Evolutionary conservation across 768 basidiomycete species (phyloP).

Genomic region (Pisolithus marmoratus): DNA sequence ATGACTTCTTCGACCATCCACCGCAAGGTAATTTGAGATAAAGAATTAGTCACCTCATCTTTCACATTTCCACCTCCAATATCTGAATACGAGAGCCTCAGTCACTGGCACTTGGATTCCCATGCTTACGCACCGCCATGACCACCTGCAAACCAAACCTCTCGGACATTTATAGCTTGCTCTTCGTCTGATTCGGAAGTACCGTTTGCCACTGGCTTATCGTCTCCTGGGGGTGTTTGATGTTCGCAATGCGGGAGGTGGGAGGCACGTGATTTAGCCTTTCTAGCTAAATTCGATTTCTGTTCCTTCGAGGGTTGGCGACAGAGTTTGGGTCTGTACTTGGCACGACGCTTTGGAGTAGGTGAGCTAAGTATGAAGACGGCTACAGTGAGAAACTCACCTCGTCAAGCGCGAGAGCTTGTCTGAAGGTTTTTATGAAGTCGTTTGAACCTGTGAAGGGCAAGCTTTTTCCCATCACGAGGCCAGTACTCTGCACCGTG

Average conservation of each 20-base stretch:
- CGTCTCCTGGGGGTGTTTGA: background rate
- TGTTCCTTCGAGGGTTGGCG: constrained; percentile 33
- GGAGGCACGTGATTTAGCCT: background rate
- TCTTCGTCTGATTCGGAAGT: background rate
- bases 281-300: background rate
- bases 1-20: constrained; percentile 78
- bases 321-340: constrained; percentile 58
- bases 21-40: constrained; percentile 58
- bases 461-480: constrained; percentile 50
- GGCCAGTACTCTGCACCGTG: constrained; percentile 72
- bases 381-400: constrained; percentile 29
- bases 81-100: constrained; percentile 34
- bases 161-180: constrained; percentile 47
- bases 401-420: constrained; percentile 76
- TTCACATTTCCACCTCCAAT: constrained; percentile 60
- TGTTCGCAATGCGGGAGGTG: background rate
- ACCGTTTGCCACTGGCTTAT: background rate
- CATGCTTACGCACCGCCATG: constrained; percentile 49
- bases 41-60: constrained; percentile 34
- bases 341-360: constrained; percentile 50
- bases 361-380: constrained; percentile 5
- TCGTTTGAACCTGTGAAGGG: constrained; percentile 64
- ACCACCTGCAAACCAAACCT: constrained; percentile 79
- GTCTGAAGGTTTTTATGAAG: constrained; percentile 65
- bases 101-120: background rate